phyloP scores from a whole-genome alignment of 257 asterid species.

The Ilex asprella region DNA sequence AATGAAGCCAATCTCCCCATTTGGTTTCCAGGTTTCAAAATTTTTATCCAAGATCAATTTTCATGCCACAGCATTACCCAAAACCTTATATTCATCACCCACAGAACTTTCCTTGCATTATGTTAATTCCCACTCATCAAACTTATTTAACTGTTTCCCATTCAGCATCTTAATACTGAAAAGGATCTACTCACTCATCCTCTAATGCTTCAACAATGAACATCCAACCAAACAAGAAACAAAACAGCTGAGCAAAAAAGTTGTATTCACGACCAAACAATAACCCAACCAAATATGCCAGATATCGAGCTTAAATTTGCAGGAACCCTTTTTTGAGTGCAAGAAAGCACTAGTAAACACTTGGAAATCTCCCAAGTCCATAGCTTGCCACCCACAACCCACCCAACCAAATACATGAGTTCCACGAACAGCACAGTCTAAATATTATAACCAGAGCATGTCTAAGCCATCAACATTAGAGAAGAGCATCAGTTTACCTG shows the following conservation, averaged over 20 bases:
- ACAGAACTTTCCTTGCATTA: no score
- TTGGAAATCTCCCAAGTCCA: background rate
- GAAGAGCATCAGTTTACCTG: conserved; percentile 60
- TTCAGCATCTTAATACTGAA: no score
- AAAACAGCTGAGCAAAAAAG: background rate
- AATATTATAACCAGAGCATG: conserved; percentile 17
- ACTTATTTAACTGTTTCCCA: no score
- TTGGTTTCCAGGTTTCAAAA: no score
- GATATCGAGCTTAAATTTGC: background rate
- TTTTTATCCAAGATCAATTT: conserved; percentile 1
- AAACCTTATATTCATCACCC: background rate
- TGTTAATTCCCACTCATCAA: no score
- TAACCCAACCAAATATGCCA: background rate
- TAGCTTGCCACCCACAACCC: conserved; percentile 20
- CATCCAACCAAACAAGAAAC: conserved; percentile 1
- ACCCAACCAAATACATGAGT: conserved; percentile 20
- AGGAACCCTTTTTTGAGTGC: background rate
- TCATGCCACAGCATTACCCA: conserved; percentile 1
- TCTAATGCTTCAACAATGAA: conserved; percentile 7
- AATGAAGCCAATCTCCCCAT: no score
- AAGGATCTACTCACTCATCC: no score
- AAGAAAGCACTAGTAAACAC: background rate
- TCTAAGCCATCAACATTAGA: conserved; percentile 31
- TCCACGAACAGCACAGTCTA: background rate
- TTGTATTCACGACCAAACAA: no score